A percentile compares a stretch with the other conserved stretches of the same genome.
Evolutionary conservation across 352 stramenopile genomes (phyloP).

Genomic region (Phytophthora fragariaefolia): DNA sequence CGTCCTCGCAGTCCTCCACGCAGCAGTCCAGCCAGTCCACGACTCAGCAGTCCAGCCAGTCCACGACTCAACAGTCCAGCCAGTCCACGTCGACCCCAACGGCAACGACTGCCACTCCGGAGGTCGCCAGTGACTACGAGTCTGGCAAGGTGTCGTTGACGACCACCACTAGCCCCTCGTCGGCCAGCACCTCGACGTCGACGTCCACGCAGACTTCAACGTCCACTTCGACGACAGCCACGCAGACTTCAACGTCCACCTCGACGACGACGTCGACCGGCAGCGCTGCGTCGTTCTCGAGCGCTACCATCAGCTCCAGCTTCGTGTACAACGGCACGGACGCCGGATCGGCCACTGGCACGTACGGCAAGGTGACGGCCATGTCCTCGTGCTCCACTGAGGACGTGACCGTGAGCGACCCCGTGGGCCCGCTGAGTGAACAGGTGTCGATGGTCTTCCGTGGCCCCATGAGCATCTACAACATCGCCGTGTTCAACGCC

Average conservation of each 20-base stretch:
- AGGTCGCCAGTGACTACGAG: conserved; percentile 38
- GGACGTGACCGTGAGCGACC: conserved; percentile 40
- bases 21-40: conserved; percentile 18
- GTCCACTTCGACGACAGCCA: conserved; percentile 13
- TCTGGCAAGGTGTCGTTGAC: conserved; percentile 19
- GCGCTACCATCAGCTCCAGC: conserved; percentile 46
- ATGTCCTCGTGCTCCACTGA: conserved; percentile 46
- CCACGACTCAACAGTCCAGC: background rate
- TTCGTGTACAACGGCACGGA: conserved; percentile 45
- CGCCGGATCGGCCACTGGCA: conserved; percentile 43
- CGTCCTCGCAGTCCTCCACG: conserved; percentile 20
- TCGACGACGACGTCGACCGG: conserved; percentile 23
- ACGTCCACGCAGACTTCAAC: conserved; percentile 12
- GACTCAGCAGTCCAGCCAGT: background rate
- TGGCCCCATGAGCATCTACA: conserved; percentile 59
- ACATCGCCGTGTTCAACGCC: conserved; percentile 56
- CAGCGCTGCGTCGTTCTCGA: conserved; percentile 37
- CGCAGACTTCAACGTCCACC: conserved; percentile 19
- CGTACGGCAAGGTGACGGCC: conserved; percentile 52
- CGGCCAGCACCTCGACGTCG: conserved; percentile 14
- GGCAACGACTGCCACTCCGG: conserved; percentile 14
- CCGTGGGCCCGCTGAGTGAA: conserved; percentile 54
- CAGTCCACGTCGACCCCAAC: conserved; percentile 25
- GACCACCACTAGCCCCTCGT: conserved; percentile 13
- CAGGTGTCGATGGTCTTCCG: conserved; percentile 62